A percentile compares a stretch with the other conserved stretches of the same genome.
These are phyloP conservation scores for Alternaria tenuissima DNA, from an alignment of 2,329 filamentous ascomycete species.

Conservation along the genomic window DNA sequence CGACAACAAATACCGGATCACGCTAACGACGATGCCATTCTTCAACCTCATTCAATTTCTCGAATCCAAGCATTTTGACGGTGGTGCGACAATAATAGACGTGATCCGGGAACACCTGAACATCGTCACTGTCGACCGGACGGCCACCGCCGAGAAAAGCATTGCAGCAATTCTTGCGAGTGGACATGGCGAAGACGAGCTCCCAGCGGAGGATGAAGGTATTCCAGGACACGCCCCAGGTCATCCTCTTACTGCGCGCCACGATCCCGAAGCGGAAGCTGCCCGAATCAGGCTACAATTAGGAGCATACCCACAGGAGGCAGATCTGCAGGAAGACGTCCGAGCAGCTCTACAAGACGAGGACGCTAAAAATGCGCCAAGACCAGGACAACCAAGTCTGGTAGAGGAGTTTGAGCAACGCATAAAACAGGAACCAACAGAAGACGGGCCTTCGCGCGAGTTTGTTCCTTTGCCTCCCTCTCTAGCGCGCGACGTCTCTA, in stretches of 20 bases:
- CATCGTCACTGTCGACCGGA: slow-evolving; percentile 66
- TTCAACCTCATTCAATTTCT: slow-evolving; percentile 86
- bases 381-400: slow-evolving; percentile 73
- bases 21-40: slow-evolving; percentile 85
- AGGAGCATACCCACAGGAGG: slow-evolving; percentile 83
- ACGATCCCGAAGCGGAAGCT: slow-evolving; percentile 66
- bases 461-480: slow-evolving; percentile 89
- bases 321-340: slow-evolving; percentile 82
- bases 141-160: slow-evolving; percentile 63
- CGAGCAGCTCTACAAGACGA: slow-evolving; percentile 86
- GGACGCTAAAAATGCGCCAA: slow-evolving; percentile 78
- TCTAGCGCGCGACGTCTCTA: slow-evolving; percentile 85
- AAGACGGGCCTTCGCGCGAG: slow-evolving; percentile 79
- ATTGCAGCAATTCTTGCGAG: slow-evolving; percentile 67
- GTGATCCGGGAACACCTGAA: slow-evolving; percentile 71
- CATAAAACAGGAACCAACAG: slow-evolving; percentile 87
- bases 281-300: slow-evolving; percentile 69
- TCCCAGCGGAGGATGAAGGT: slow-evolving; percentile 72
- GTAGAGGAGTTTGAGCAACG: slow-evolving; percentile 88
- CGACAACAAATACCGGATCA: slow-evolving; percentile 86
- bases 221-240: slow-evolving; percentile 73
- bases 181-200: slow-evolving; percentile 61
- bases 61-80: slow-evolving; percentile 83
- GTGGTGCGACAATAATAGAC: slow-evolving; percentile 78
- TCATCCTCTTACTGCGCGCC: slow-evolving; percentile 66